These are phyloP conservation scores for Cicer judaicum DNA, from an alignment of 306 rosid genomes.

Conservation along the genomic window DNA sequence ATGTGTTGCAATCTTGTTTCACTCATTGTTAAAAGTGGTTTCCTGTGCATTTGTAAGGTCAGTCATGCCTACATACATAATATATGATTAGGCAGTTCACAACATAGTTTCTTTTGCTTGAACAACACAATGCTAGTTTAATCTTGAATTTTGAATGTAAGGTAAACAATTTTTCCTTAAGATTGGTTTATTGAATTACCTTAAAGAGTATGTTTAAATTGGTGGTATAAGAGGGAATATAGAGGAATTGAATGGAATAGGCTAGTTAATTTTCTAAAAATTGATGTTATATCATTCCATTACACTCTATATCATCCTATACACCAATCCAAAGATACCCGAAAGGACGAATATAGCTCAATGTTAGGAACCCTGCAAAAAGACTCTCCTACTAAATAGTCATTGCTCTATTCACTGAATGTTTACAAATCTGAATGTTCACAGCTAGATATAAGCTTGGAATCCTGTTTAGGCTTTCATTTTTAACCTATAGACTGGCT, in stretches of 20 bases:
- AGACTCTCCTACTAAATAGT: not conserved
- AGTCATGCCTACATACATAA: conserved; percentile 18
- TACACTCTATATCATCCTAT: too few species aligned
- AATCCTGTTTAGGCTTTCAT: not conserved
- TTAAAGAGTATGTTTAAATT: not conserved
- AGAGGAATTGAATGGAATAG: too few species aligned
- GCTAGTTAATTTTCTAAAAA: too few species aligned
- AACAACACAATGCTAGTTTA: not conserved
- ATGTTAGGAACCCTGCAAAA: not conserved
- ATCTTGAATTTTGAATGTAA: not conserved
- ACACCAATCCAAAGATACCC: too few species aligned
- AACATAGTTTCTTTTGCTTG: not conserved
- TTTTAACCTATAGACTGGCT: not conserved
- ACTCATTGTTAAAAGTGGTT: conserved; percentile 1
- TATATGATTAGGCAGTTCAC: not conserved
- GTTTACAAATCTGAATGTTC: not conserved
- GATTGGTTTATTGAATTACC: not conserved
- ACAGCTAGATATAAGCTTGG: not conserved
- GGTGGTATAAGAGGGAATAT: too few species aligned
- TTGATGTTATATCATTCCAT: too few species aligned
- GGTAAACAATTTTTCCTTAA: not conserved
- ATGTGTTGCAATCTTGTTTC: not conserved
- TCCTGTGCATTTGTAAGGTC: conserved; percentile 15
- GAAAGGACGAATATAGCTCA: not conserved
- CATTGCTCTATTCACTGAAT: not conserved